Evolutionary conservation across 331 rosid genomes (phyloP).

Genomic region (Dryas integrifolia): DNA sequence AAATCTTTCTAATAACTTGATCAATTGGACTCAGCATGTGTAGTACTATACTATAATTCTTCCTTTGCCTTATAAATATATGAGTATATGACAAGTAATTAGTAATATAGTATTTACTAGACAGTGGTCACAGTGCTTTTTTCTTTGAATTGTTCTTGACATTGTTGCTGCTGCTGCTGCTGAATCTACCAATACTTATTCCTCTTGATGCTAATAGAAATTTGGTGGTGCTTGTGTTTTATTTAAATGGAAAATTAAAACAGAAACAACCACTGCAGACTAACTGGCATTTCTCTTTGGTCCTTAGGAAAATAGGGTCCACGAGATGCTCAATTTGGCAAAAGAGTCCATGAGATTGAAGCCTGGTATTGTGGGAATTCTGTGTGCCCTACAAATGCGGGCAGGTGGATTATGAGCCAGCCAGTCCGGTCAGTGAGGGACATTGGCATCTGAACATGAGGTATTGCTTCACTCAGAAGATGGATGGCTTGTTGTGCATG

Average conservation of each 20-base stretch:
- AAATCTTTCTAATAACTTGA: constrained; percentile 6
- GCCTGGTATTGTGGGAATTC: neutral
- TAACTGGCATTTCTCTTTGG: constrained; percentile 4
- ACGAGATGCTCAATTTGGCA: neutral
- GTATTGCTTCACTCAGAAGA: neutral
- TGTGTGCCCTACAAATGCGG: constrained; percentile 28
- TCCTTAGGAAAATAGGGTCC: neutral
- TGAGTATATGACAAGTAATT: neutral
- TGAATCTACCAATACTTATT: neutral
- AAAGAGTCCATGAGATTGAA: neutral
- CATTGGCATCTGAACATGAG: constrained; percentile 46
- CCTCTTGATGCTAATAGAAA: neutral
- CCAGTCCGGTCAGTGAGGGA: constrained; percentile 50
- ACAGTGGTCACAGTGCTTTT: too few relatives aligned
- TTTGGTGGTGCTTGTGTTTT: neutral
- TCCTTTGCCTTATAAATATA: neutral
- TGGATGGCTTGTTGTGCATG: neutral
- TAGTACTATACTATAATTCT: neutral
- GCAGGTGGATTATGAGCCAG: constrained; percentile 47
- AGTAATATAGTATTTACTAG: too few relatives aligned
- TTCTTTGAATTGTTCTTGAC: too few relatives aligned
- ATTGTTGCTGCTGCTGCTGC: too few relatives aligned
- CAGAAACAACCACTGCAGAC: neutral
- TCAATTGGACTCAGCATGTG: neutral
- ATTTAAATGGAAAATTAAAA: neutral